These are phyloP conservation scores for Botrytis deweyae DNA, from an alignment of 2,329 filamentous ascomycete genomes.

Conservation along the genomic window DNA sequence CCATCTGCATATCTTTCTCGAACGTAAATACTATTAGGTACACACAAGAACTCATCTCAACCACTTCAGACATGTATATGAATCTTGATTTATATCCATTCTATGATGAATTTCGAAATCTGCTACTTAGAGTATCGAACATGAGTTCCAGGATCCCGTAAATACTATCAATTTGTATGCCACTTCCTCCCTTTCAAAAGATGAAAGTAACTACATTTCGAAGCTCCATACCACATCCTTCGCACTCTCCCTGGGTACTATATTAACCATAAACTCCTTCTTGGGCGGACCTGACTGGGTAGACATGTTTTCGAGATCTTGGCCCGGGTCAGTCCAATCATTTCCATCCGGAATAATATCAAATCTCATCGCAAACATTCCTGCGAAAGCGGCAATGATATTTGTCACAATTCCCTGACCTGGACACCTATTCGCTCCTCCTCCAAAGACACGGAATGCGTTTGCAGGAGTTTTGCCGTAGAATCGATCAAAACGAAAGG, in stretches of 20 bases:
- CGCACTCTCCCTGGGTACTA: background rate
- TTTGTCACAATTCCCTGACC: background rate
- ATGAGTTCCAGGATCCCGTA: background rate
- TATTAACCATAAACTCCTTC: slow-evolving; percentile 7
- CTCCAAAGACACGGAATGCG: slow-evolving; percentile 19
- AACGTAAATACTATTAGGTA: background rate
- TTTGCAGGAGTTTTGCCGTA: background rate
- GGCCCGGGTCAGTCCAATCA: slow-evolving; percentile 2
- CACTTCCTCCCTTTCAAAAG: background rate
- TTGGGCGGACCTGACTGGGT: background rate
- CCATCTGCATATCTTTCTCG: background rate
- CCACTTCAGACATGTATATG: background rate
- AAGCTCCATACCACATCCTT: slow-evolving; percentile 9
- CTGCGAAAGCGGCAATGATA: background rate
- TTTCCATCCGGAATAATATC: slow-evolving; percentile 3
- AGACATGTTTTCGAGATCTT: slow-evolving; percentile 12
- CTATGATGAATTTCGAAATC: background rate
- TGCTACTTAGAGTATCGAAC: background rate
- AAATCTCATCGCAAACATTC: slow-evolving; percentile 15
- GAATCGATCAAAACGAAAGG: slow-evolving; percentile 6
- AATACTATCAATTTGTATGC: background rate
- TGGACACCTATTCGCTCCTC: slow-evolving; percentile 17
- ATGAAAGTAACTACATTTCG: background rate
- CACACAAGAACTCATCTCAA: background rate
- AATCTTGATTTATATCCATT: background rate